Evolutionary conservation across 2,329 filamentous ascomycete genomes (phyloP).

Genomic region (Trichophyton simii): DNA sequence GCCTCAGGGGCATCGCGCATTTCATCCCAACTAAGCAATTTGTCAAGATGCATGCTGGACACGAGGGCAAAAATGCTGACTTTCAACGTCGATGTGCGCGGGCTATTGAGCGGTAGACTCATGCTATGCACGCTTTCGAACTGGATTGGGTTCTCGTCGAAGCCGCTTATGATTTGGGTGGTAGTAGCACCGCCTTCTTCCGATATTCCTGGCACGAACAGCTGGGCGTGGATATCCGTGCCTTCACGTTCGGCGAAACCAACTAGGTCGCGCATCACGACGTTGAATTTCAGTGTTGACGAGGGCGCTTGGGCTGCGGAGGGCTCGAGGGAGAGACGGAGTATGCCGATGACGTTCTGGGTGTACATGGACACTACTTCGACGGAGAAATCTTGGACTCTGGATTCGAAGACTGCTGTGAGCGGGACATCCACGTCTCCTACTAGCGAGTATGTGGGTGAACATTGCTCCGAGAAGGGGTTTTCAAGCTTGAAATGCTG

Average conservation of each 20-base stretch:
- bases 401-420: constrained; percentile 81
- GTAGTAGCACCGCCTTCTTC: constrained; percentile 72
- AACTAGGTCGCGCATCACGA: constrained; percentile 91
- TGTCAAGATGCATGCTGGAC: constrained; percentile 88
- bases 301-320: constrained; percentile 85
- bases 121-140: constrained; percentile 99
- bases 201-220: constrained; percentile 86
- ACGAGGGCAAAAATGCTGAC: constrained; percentile 87
- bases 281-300: constrained; percentile 92
- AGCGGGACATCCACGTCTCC: constrained; percentile 89
- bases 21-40: constrained; percentile 95
- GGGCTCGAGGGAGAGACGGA: constrained; percentile 82
- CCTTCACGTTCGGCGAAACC: constrained; percentile 94
- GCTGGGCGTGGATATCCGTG: constrained; percentile 85
- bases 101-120: constrained; percentile 72
- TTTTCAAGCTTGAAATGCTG: constrained; percentile 88
- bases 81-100: constrained; percentile 61
- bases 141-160: constrained; percentile 80
- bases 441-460: constrained; percentile 83
- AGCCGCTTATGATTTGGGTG: constrained; percentile 85
- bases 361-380: constrained; percentile 91
- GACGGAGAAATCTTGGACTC: constrained; percentile 84
- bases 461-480: constrained; percentile 80
- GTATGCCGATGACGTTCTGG: constrained; percentile 75
- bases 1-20: constrained; percentile 64